Percentiles rank a stretch among this genome's conserved stretches.
Evolutionary conservation across 2,329 filamentous ascomycete genomes (phyloP).

Genomic region (Neophaeococcomyces aloes): DNA sequence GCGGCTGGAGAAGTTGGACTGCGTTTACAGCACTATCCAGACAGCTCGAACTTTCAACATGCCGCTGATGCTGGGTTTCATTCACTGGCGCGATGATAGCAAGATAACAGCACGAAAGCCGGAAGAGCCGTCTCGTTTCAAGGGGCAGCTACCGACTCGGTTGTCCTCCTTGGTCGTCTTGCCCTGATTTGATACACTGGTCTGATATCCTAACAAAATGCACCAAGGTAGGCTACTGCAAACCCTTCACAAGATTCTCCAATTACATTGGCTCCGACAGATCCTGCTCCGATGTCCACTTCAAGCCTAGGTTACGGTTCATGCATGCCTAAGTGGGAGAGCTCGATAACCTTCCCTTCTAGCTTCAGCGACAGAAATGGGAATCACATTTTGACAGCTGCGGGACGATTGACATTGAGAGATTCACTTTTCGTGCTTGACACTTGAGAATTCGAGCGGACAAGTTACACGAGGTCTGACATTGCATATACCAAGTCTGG

Average conservation of each 20-base stretch:
- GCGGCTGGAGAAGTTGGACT: no score
- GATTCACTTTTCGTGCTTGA: not conserved
- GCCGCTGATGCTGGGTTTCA: no score
- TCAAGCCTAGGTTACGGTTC: not conserved
- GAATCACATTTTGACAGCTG: slow-evolving; percentile 5
- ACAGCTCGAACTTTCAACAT: no score
- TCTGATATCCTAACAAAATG: no score
- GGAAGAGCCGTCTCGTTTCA: not conserved
- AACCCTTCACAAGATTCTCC: no score
- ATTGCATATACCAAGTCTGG: no score
- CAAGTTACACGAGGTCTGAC: not conserved
- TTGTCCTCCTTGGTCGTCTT: no score
- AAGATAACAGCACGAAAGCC: not conserved
- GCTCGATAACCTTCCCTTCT: not conserved
- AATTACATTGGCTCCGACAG: no score
- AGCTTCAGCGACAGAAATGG: not conserved
- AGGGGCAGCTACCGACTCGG: not conserved
- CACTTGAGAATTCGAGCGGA: not conserved
- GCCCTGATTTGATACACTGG: no score
- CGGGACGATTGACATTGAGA: not conserved
- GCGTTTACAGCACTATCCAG: no score
- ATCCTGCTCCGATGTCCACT: not conserved
- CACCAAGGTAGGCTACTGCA: no score
- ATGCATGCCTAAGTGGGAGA: not conserved
- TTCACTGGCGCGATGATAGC: not conserved